Conservation (phyloP, 176 grass and related monocot genomes). For the Dendrocalamus sinicus region DNA sequence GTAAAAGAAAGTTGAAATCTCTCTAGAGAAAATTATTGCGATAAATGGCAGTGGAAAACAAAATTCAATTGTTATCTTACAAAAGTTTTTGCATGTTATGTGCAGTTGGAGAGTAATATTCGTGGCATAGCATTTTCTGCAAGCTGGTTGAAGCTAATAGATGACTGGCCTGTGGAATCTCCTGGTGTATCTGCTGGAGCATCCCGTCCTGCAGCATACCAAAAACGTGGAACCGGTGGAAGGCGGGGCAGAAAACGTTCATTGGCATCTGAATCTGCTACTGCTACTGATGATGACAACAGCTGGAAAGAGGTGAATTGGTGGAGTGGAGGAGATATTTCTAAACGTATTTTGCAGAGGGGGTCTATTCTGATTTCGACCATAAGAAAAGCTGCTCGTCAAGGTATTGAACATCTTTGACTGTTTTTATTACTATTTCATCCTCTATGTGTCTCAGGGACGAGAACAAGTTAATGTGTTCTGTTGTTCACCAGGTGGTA, state of each 20-base stretch:
- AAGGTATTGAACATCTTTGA: slow-evolving; percentile 64
- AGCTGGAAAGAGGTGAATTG: slow-evolving; percentile 81
- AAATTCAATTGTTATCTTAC: slow-evolving; percentile 19
- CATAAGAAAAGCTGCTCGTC: slow-evolving; percentile 85
- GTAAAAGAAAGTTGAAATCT: slow-evolving; percentile 32
- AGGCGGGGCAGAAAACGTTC: slow-evolving; percentile 69
- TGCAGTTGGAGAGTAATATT: slow-evolving; percentile 90
- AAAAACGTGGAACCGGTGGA: slow-evolving; percentile 80
- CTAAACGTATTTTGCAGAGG: slow-evolving; percentile 77
- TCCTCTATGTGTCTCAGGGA: slow-evolving; percentile 12
- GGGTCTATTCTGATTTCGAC: slow-evolving; percentile 52
- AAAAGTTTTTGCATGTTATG: slow-evolving; percentile 35
- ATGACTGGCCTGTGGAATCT: slow-evolving; percentile 67
- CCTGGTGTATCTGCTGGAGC: slow-evolving; percentile 50
- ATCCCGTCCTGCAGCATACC: slow-evolving; percentile 61
- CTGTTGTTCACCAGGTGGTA: slow-evolving; percentile 63
- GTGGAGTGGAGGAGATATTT: slow-evolving; percentile 82
- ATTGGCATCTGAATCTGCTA: slow-evolving; percentile 56
- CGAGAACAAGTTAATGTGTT: slow-evolving; percentile 29
- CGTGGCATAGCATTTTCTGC: slow-evolving; percentile 76
- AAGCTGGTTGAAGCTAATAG: slow-evolving; percentile 80
- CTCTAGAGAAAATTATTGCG: slow-evolving; percentile 17
- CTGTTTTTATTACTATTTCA: slow-evolving; percentile 37
- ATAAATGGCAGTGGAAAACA: slow-evolving; percentile 20
- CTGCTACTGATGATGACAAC: slow-evolving; percentile 62